Conservation (phyloP, 2,329 filamentous ascomycete species). For the Tolypocladium ophioglossoides region DNA sequence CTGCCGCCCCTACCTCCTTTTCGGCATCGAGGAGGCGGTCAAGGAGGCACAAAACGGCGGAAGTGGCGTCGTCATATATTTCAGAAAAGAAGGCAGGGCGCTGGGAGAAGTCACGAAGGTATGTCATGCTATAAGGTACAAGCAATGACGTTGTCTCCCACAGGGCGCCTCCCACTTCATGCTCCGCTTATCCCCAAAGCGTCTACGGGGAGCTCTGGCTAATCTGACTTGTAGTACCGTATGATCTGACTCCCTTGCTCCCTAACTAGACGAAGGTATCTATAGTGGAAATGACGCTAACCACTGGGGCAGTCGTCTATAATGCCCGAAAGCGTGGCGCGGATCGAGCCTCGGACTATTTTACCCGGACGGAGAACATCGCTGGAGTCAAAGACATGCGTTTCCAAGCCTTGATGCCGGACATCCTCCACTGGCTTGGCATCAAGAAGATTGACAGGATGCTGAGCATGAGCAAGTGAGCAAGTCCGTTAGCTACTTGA, state of each 20-base stretch:
- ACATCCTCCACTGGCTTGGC: constrained; percentile 94
- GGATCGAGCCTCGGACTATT: constrained; percentile 83
- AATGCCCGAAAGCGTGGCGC: constrained; percentile 72
- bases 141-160: not conserved
- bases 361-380: constrained; percentile 95
- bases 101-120: constrained; percentile 94
- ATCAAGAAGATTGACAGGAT: constrained; percentile 98
- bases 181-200: not conserved
- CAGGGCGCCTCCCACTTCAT: not conserved
- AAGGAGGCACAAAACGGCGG: constrained; percentile 93
- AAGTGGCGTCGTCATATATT: constrained; percentile 94
- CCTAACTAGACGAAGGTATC: not conserved
- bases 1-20: constrained; percentile 89
- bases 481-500: constrained; percentile 7
- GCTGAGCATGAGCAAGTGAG: constrained; percentile 95
- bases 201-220: constrained; percentile 11
- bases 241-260: constrained; percentile 13
- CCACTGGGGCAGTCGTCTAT: constrained; percentile 44
- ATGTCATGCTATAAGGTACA: constrained; percentile 20
- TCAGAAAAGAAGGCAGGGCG: constrained; percentile 92
- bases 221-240: constrained; percentile 32
- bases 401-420: constrained; percentile 96
- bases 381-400: constrained; percentile 95
- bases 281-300: not conserved
- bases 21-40: constrained; percentile 93